Evolutionary conservation across 768 basidiomycete genomes (phyloP), one percentile per base, ranked within the genome.

Genomic region (Rhizopogon rudus): DNA sequence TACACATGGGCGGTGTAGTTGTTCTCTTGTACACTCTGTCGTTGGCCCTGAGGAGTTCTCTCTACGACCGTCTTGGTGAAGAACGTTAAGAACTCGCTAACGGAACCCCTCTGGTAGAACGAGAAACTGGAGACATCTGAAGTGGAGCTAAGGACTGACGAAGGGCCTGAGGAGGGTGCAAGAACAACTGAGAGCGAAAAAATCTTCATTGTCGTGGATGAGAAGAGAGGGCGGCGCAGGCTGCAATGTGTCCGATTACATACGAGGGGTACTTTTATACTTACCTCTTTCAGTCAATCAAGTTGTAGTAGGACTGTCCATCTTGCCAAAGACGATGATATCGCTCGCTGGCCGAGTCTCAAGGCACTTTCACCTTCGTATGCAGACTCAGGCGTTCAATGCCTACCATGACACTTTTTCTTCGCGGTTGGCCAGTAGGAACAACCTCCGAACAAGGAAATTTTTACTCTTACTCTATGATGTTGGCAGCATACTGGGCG

Each of bases 21-120:
- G 69, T 94, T 93, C 77, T 98, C 96, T 69, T 95, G 88, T 10
- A 98, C 86, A 52, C 89, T 94, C 76, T 96, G 93, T 46, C 97
- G 81, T 71, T 94, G 91, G 16, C 93, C 93, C 57, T 85, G 83
- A 6, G 80, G 77, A 14, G 95, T 98, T 44, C 94, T 80, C 64
- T 95, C 92, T 40, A 84, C 86, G 33, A 98, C 93, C 2, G 94
- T 98, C 80, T 86, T 93, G 44, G 88, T 84, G 71, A 97, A 88
- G 80, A 98, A 98, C 25, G 82, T 80, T 83, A 98, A 81, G 73
- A 98, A 98, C 74, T 98, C 96, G 51, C 77, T 82, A 51, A 96
- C 84, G 16, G 88, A 85, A 45, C 91, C 87, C 58, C 82, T 78
- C 74, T 97, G 93, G 72, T 95, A 97, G 78, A 98, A 98, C 31